Evolutionary conservation across 2,329 filamentous ascomycete species (phyloP).

Genomic region (Aspergillus puulaauensis): DNA sequence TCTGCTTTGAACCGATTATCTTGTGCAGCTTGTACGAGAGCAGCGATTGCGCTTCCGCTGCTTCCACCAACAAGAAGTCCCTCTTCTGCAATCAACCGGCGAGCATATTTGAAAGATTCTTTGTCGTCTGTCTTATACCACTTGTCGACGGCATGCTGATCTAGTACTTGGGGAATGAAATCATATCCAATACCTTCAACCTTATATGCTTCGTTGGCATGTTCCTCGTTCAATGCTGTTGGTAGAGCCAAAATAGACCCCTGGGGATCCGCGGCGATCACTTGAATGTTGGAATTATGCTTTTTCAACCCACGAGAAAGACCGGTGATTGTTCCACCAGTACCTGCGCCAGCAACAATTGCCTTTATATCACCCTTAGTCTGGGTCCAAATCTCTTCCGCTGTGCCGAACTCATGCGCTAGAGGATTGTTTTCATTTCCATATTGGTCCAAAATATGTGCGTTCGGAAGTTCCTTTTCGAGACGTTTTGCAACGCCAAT

Average conservation of each 20-base stretch:
- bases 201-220: conserved; percentile 85
- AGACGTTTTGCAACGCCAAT: conserved; percentile 90
- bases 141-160: conserved; percentile 75
- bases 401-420: conserved; percentile 91
- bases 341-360: conserved; percentile 88
- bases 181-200: conserved; percentile 99
- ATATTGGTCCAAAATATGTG: conserved; percentile 97
- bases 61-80: conserved; percentile 91
- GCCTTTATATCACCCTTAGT: conserved; percentile 78
- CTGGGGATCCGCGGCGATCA: conserved; percentile 88
- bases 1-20: conserved; percentile 76
- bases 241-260: conserved; percentile 90
- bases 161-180: conserved; percentile 92
- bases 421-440: conserved; percentile 86
- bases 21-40: conserved; percentile 72
- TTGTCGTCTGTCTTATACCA: conserved; percentile 99
- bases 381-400: conserved; percentile 94
- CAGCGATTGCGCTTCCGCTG: conserved; percentile 87
- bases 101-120: conserved; percentile 87
- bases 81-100: conserved; percentile 88
- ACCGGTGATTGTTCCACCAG: conserved; percentile 92
- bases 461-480: conserved; percentile 93
- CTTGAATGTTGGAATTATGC: conserved; percentile 80
- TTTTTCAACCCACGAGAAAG: conserved; percentile 82
- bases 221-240: conserved; percentile 72